Percentiles rank a stretch among this genome's conserved stretches.
Conservation (phyloP, 73 alveolate species). For the Tetrahymena borealis region DNA sequence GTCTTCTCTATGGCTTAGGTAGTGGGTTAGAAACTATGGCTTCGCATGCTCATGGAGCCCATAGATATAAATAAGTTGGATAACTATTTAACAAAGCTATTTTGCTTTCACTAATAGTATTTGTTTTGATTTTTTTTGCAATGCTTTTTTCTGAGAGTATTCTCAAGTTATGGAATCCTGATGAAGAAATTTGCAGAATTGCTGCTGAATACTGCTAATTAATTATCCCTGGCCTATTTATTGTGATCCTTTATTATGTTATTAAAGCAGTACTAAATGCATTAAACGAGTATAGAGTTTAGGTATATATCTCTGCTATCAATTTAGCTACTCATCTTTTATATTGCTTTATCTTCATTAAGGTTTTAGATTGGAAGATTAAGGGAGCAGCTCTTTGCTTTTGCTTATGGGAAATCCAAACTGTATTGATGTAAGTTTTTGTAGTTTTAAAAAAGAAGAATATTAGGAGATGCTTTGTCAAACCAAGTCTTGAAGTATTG, state of each 20-base stretch:
- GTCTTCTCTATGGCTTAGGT: neutral
- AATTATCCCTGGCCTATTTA: slow-evolving; percentile 5
- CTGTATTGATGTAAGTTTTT: neutral
- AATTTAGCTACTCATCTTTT: neutral
- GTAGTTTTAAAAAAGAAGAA: neutral
- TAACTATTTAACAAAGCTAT: slow-evolving; percentile 3
- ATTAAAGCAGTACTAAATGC: neutral
- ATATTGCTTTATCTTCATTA: neutral
- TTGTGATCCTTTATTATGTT: slow-evolving; percentile 4
- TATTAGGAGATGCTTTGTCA: neutral
- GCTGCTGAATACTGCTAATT: slow-evolving; percentile 4
- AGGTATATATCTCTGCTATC: neutral
- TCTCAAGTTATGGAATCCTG: neutral
- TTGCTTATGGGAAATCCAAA: neutral
- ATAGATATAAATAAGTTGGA: slow-evolving; percentile 13
- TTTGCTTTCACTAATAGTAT: neutral
- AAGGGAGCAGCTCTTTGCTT: neutral
- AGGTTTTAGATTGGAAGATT: neutral
- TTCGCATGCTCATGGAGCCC: slow-evolving; percentile 13
- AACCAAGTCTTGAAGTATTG: neutral
- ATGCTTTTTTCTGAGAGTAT: slow-evolving; percentile 8
- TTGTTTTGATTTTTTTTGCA: neutral
- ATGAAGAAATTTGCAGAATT: slow-evolving; percentile 1
- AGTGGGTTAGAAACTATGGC: slow-evolving; percentile 17
- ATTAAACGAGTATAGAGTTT: neutral